Evolutionary conservation across 495 filamentous ascomycete genomes (phyloP).

Genomic region (Xylaria sp.): DNA sequence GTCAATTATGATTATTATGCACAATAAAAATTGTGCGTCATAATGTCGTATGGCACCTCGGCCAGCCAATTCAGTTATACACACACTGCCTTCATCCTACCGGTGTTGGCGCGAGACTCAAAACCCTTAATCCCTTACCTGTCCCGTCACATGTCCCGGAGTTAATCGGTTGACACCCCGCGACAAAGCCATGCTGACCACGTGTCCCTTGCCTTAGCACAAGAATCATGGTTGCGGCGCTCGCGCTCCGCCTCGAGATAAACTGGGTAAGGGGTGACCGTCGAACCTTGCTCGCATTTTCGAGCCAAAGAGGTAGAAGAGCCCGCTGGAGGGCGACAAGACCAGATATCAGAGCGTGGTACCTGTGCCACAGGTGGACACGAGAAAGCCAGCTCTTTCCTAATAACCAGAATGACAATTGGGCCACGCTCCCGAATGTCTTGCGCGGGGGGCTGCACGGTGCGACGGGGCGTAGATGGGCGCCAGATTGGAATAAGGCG

Average conservation of each 20-base stretch:
- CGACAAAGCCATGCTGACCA: not conserved
- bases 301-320: not conserved
- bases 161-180: not conserved
- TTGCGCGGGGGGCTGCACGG: conserved; percentile 12
- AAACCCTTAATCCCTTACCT: not conserved
- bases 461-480: not conserved
- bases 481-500: not conserved
- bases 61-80: not conserved
- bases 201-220: not conserved
- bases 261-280: not conserved
- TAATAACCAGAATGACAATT: not conserved
- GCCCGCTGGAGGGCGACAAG: not conserved
- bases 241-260: not conserved
- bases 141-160: not conserved
- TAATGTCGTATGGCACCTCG: not conserved
- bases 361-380: not conserved
- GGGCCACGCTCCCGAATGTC: not conserved
- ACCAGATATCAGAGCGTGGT: not conserved
- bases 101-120: not conserved
- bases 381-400: not conserved
- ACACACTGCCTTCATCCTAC: not conserved
- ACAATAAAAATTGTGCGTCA: not conserved
- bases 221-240: not conserved
- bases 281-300: not conserved
- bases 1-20: not conserved